Percentiles rank a stretch among this genome's conserved stretches.
These are phyloP conservation scores for Cetraspora pellucida DNA, from an alignment of 192 early-diverging fungal genomes.

Conservation along the genomic window DNA sequence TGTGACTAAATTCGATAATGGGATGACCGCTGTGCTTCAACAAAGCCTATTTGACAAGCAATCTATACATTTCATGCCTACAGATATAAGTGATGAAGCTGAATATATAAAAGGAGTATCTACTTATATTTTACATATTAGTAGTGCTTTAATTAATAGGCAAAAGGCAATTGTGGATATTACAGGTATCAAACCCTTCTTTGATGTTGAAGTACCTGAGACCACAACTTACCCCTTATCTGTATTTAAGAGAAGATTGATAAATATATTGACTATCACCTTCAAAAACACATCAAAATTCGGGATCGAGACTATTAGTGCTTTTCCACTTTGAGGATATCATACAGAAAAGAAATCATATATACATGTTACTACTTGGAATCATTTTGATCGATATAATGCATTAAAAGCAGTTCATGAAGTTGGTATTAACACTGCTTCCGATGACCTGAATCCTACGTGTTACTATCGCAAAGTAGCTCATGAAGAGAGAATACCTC, in stretches of 20 bases:
- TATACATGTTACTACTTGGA: constrained; percentile 18
- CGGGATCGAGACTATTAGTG: too few relatives aligned
- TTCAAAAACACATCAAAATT: constrained; percentile 21
- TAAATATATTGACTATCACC: constrained; percentile 13
- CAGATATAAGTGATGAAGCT: constrained; percentile 26
- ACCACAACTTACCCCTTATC: constrained; percentile 18
- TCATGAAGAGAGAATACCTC: constrained; percentile 11
- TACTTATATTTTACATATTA: constrained; percentile 28
- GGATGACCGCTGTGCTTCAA: constrained; percentile 20
- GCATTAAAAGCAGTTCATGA: constrained; percentile 24
- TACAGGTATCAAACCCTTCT: constrained; percentile 20
- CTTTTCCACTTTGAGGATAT: constrained; percentile 29
- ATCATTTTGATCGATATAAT: constrained; percentile 25
- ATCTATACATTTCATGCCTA: too few relatives aligned
- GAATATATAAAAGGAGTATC: constrained; percentile 25
- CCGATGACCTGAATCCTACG: constrained; percentile 20
- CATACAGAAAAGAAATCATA: constrained; percentile 23
- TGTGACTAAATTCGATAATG: neutral
- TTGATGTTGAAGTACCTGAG: constrained; percentile 24
- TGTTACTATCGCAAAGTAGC: constrained; percentile 22
- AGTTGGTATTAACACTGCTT: constrained; percentile 27
- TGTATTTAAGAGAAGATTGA: constrained; percentile 17
- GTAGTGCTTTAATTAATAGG: constrained; percentile 19
- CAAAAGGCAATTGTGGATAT: constrained; percentile 22
- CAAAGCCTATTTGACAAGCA: neutral